Conservation (phyloP, 306 rosid genomes). For the Quercus variabilis region DNA sequence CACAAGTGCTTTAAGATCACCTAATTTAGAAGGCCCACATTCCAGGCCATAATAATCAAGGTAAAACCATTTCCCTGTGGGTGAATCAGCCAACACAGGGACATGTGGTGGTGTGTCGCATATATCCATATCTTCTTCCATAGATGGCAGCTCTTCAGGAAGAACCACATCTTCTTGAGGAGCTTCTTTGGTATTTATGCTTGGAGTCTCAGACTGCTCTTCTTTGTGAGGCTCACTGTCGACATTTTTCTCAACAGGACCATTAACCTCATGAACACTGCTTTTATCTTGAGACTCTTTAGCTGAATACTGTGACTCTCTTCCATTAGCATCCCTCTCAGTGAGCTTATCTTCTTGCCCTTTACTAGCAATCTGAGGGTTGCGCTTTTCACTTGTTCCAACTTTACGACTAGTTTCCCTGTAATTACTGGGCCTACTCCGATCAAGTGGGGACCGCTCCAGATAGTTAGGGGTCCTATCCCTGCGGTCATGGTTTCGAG, state of each 20-base stretch:
- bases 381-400: conserved; percentile 48
- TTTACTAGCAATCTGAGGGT: conserved; percentile 39
- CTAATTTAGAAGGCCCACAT: conserved; percentile 75
- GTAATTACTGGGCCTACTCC: conserved; percentile 33
- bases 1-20: conserved; percentile 79
- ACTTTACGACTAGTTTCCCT: conserved; percentile 52
- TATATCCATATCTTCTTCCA: conserved; percentile 99
- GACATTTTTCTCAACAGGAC: conserved; percentile 39
- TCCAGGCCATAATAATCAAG: conserved; percentile 81
- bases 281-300: conserved; percentile 60
- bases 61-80: conserved; percentile 91
- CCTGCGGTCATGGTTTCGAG: conserved; percentile 47
- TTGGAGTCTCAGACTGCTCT: conserved; percentile 55
- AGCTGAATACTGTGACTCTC: conserved; percentile 33
- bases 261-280: conserved; percentile 32
- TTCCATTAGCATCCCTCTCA: conserved; percentile 49
- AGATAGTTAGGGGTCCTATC: conserved; percentile 57
- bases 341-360: conserved; percentile 56
- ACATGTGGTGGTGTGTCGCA: conserved; percentile 98
- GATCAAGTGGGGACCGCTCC: conserved; percentile 64
- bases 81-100: conserved; percentile 55
- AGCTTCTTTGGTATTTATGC: conserved; percentile 42
- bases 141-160: conserved; percentile 78
- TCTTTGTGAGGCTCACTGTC: conserved; percentile 44
- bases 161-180: conserved; percentile 40